Percentiles rank a stretch among this genome's conserved stretches.
Conservation (phyloP, 176 grass and related monocot genomes). For the Phoenix roebelenii region DNA sequence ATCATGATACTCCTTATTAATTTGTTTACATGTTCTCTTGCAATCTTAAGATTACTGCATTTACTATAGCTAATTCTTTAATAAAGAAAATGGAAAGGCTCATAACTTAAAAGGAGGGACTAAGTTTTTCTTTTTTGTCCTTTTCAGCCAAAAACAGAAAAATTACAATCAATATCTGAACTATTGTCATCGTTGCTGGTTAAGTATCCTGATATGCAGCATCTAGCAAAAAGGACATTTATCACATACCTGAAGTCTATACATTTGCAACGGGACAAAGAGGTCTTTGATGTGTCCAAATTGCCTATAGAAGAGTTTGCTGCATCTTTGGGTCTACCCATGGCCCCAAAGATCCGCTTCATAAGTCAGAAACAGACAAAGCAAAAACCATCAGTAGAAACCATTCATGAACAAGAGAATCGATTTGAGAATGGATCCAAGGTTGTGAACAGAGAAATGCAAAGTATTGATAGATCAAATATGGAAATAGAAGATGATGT, state of each 20-base stretch:
- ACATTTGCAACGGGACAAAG: constrained; percentile 50
- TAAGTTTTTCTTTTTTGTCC: too few relatives aligned
- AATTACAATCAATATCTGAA: constrained; percentile 64
- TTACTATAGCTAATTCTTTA: too few relatives aligned
- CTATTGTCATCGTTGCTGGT: constrained; percentile 67
- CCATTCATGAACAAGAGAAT: constrained; percentile 11
- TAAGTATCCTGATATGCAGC: constrained; percentile 59
- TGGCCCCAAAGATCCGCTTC: constrained; percentile 61
- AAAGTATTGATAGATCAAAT: neutral
- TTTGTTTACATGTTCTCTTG: too few relatives aligned
- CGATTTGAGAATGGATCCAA: constrained; percentile 12
- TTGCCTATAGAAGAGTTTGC: constrained; percentile 62
- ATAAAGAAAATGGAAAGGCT: too few relatives aligned
- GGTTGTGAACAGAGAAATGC: constrained; percentile 29
- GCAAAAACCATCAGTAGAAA: constrained; percentile 12
- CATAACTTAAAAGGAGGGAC: too few relatives aligned
- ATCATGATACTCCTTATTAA: too few relatives aligned
- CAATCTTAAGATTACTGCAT: too few relatives aligned
- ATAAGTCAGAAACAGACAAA: constrained; percentile 44
- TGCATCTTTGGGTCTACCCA: constrained; percentile 63
- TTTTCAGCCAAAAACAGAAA: constrained; percentile 59
- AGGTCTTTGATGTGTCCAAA: constrained; percentile 66
- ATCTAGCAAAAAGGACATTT: constrained; percentile 77
- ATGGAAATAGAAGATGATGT: constrained; percentile 39
- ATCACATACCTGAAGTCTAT: constrained; percentile 78